Percentiles rank a stretch among this genome's conserved stretches.
Evolutionary conservation across 257 asterid species (phyloP).

Genomic region (Jacaranda copaia): DNA sequence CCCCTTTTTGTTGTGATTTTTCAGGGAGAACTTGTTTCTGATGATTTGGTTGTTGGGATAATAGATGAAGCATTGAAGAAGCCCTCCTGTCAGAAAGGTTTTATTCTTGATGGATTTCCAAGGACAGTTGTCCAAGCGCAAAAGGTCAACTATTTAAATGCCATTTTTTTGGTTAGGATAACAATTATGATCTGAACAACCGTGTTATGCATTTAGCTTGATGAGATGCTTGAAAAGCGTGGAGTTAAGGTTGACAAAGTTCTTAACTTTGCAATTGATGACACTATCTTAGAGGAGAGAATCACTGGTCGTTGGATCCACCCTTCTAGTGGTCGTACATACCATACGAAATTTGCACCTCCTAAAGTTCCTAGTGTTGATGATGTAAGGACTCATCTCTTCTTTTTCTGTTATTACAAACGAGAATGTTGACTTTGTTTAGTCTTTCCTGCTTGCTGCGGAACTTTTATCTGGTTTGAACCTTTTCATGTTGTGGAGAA

Average conservation of each 20-base stretch:
- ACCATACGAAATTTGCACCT: constrained; percentile 88
- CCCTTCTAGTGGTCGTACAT: constrained; percentile 91
- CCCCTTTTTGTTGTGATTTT: constrained; percentile 38
- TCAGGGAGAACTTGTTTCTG: constrained; percentile 96
- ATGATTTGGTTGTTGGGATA: constrained; percentile 92
- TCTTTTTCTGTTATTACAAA: constrained; percentile 15
- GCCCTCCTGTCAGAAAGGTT: constrained; percentile 94
- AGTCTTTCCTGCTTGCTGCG: constrained; percentile 4
- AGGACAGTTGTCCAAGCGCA: constrained; percentile 94
- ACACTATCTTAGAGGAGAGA: constrained; percentile 93
- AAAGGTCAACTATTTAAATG: constrained; percentile 57
- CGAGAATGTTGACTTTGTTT: neutral
- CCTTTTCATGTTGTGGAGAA: constrained; percentile 5
- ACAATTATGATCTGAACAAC: constrained; percentile 26
- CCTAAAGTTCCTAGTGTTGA: constrained; percentile 82
- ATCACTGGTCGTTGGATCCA: constrained; percentile 99
- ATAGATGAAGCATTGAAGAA: constrained; percentile 92
- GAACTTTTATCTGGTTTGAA: neutral
- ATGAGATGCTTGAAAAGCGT: constrained; percentile 88
- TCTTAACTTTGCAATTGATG: constrained; percentile 93
- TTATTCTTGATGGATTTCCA: constrained; percentile 98
- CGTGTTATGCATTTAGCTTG: constrained; percentile 64
- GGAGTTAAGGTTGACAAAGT: constrained; percentile 90
- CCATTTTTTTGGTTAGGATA: neutral
- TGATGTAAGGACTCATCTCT: constrained; percentile 64